These are phyloP conservation scores for Aspergillus sp. DNA, from an alignment of 2,329 filamentous ascomycete species.

Conservation along the genomic window DNA sequence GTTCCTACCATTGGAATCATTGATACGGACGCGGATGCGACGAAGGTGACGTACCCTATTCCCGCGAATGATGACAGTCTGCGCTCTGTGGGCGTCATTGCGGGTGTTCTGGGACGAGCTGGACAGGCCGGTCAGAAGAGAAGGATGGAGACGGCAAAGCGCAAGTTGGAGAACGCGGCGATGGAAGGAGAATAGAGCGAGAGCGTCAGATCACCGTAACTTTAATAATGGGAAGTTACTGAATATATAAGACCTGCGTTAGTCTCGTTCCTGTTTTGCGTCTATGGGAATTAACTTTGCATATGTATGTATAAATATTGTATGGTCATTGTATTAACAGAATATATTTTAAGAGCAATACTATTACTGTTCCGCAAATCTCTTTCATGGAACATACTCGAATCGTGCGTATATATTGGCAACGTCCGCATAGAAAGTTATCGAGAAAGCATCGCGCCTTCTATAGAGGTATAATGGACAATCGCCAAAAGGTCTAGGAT, in stretches of 20 bases:
- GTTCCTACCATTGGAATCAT: conserved; percentile 94
- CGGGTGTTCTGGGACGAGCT: conserved; percentile 80
- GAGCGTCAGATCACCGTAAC: background rate
- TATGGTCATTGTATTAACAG: conserved; percentile 19
- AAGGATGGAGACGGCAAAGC: conserved; percentile 62
- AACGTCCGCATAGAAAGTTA: background rate
- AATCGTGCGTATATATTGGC: background rate
- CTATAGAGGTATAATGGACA: background rate
- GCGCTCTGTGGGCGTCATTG: conserved; percentile 77
- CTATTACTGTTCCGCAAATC: background rate
- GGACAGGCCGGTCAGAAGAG: conserved; percentile 73
- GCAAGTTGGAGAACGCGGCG: conserved; percentile 58
- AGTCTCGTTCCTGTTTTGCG: background rate
- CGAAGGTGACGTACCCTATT: conserved; percentile 94
- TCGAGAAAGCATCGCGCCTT: background rate
- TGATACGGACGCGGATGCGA: conserved; percentile 89
- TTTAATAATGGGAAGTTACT: background rate
- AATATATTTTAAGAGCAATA: background rate
- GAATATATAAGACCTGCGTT: background rate
- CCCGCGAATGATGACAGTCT: conserved; percentile 97
- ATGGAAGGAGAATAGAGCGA: background rate
- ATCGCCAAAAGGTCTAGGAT: background rate
- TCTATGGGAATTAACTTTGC: conserved; percentile 11
- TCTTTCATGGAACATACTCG: background rate
- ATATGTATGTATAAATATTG: conserved; percentile 36